These are phyloP conservation scores for Linnemannia exigua DNA, from an alignment of 192 early-diverging fungal genomes.

Conservation along the genomic window DNA sequence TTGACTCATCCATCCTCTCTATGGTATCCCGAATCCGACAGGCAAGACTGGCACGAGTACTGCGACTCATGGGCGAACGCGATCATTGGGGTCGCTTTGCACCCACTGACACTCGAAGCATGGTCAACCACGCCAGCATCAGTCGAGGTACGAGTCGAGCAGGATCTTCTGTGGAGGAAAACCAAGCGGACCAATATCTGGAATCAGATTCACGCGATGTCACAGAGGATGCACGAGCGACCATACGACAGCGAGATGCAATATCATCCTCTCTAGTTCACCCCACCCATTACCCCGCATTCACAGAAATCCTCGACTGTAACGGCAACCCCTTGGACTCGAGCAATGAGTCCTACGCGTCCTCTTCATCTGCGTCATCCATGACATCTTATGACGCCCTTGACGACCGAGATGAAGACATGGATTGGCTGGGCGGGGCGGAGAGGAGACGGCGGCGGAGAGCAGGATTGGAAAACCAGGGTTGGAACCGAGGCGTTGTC, in stretches of 20 bases:
- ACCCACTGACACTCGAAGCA: slow-evolving; percentile 33
- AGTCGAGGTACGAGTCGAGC: slow-evolving; percentile 40
- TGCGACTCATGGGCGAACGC: slow-evolving; percentile 27
- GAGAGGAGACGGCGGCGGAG: slow-evolving; percentile 26
- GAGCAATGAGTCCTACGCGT: slow-evolving; percentile 25
- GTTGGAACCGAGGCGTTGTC: slow-evolving; percentile 8
- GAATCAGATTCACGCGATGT: slow-evolving; percentile 12
- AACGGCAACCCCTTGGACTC: slow-evolving; percentile 45
- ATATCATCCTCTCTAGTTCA: background rate
- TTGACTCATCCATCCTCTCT: slow-evolving; percentile 30
- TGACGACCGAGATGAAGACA: slow-evolving; percentile 27
- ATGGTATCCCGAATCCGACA: slow-evolving; percentile 40
- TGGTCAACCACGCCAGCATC: slow-evolving; percentile 37
- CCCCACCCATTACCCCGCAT: background rate
- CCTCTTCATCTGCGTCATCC: slow-evolving; percentile 34
- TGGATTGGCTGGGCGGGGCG: background rate
- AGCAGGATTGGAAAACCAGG: background rate
- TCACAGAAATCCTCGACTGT: slow-evolving; percentile 44
- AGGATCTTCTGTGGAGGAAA: slow-evolving; percentile 35
- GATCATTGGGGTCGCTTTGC: slow-evolving; percentile 21
- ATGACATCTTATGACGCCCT: slow-evolving; percentile 16
- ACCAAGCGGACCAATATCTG: slow-evolving; percentile 9
- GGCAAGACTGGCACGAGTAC: slow-evolving; percentile 25
- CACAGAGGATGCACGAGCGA: background rate
- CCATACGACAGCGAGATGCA: background rate